Conservation (phyloP, 768 basidiomycete species). For the Podaxis mareebaensis region DNA sequence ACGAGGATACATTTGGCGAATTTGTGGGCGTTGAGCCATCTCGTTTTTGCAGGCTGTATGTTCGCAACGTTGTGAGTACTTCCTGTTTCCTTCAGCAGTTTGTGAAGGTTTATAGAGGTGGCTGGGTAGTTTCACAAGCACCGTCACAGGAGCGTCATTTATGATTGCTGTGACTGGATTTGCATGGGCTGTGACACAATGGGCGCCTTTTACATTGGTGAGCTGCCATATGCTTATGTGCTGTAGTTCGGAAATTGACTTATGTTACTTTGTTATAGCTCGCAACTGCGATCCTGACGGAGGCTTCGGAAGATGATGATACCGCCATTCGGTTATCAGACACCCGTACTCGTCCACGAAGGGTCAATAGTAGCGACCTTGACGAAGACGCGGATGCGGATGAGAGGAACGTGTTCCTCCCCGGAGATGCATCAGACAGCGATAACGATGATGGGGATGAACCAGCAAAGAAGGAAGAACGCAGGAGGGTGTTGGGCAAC, state of each 20-base stretch:
- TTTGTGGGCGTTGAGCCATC: conserved; percentile 79
- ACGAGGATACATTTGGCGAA: conserved; percentile 63
- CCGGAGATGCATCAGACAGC: conserved; percentile 28
- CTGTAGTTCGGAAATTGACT: neutral
- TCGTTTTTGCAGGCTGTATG: conserved; percentile 78
- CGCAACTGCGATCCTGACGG: conserved; percentile 81
- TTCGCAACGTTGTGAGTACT: conserved; percentile 74
- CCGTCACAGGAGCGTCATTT: conserved; percentile 68
- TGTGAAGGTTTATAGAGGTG: neutral
- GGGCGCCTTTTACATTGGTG: conserved; percentile 92
- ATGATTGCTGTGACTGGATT: conserved; percentile 83
- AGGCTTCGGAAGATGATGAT: conserved; percentile 36
- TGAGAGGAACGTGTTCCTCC: conserved; percentile 32
- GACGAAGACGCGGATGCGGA: conserved; percentile 20
- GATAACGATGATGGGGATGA: conserved; percentile 31
- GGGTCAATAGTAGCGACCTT: conserved; percentile 18
- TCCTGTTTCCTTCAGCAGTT: neutral
- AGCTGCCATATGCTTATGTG: conserved; percentile 22
- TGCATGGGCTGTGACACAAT: conserved; percentile 90
- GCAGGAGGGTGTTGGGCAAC: conserved; percentile 39
- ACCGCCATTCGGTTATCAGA: conserved; percentile 46
- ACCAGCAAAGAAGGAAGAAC: conserved; percentile 23
- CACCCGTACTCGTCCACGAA: conserved; percentile 35
- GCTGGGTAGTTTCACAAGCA: conserved; percentile 61
- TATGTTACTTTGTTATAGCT: conserved; percentile 43